phyloP scores from a whole-genome alignment of 1,284 basidiomycete species.

The Sphagnurus paluster region DNA sequence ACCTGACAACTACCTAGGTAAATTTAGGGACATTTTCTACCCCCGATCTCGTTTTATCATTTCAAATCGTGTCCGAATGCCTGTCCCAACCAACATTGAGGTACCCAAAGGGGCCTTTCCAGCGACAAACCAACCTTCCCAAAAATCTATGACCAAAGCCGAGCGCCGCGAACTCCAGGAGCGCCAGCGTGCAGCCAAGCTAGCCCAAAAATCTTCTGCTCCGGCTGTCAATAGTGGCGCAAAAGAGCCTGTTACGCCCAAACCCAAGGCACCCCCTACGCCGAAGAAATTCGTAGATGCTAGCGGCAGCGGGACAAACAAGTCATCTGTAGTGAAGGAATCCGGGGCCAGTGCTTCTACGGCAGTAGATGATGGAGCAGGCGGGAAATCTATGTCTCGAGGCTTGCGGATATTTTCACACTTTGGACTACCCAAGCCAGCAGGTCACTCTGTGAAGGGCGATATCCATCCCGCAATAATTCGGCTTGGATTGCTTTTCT shows the following conservation, averaged over 20 bases:
- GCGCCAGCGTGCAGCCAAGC: constrained; percentile 75
- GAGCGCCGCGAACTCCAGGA: constrained; percentile 81
- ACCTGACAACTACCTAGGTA: no score
- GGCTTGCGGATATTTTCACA: constrained; percentile 80
- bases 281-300: constrained; percentile 32
- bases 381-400: constrained; percentile 37
- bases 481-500: constrained; percentile 78
- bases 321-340: constrained; percentile 21
- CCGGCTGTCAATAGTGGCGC: constrained; percentile 6
- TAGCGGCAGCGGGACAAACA: constrained; percentile 10
- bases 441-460: constrained; percentile 61
- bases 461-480: constrained; percentile 83
- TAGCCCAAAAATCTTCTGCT: constrained; percentile 33
- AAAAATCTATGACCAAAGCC: constrained; percentile 76
- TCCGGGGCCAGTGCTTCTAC: constrained; percentile 3
- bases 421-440: constrained; percentile 72
- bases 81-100: constrained; percentile 32
- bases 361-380: constrained; percentile 16
- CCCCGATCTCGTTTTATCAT: background rate
- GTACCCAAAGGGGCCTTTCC: constrained; percentile 20
- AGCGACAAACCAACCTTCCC: constrained; percentile 41
- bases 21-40: no score
- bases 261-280: constrained; percentile 28
- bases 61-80: constrained; percentile 24
- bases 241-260: constrained; percentile 20